Base-by-base conservation (phyloP, 306 rosid genomes). In the Albizia julibrissin region DNA sequence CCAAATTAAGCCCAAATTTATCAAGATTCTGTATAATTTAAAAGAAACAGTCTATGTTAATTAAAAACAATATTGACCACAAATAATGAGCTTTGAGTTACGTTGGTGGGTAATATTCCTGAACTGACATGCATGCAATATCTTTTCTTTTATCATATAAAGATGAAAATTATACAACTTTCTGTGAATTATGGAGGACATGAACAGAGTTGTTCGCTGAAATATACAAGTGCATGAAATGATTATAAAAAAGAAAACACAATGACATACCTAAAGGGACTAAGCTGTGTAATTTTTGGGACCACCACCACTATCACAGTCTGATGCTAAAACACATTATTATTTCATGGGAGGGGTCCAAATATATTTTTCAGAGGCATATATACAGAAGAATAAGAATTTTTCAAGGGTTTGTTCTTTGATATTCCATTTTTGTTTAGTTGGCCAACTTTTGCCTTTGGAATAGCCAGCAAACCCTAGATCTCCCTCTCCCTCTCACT, bases 331-430 rank as follows among this genome's bases (percentile, higher is more conserved):
- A 37, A 43, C 58, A 58, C 74, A 56, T 67, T 29, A 29, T n/a
- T n/a, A n/a, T n/a, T n/a, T 66, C 67, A 34, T 50, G 39, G 83
- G 77, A 64, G 81, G 88, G 89, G 77, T 86, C 86, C 84, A 79
- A 79, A 34, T 61, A 14, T 42, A 64, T 59, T 72, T 31, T 27
- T 40, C 1, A 21, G 9, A 24, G 6, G 16, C 18, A 26, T 29
- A 13, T 29, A 13, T 19, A 37, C 1, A 19, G 50, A 83, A 80
- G 86, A 85, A 87, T 85, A 70, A 80, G 66, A 62, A 89, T 86
- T 47, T 89, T 86, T 79, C 6, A 21, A 43, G 44, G 77, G 68
- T 80, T 82, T 50, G 42, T 76, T 73, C 65, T 74, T 77, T 68
- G 26, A 61, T 26, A 70, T 82, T 64, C 86, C 81, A 39, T 72